Evolutionary conservation across 345 rosid species (phyloP).

Genomic region (Nasturtium officinale): DNA sequence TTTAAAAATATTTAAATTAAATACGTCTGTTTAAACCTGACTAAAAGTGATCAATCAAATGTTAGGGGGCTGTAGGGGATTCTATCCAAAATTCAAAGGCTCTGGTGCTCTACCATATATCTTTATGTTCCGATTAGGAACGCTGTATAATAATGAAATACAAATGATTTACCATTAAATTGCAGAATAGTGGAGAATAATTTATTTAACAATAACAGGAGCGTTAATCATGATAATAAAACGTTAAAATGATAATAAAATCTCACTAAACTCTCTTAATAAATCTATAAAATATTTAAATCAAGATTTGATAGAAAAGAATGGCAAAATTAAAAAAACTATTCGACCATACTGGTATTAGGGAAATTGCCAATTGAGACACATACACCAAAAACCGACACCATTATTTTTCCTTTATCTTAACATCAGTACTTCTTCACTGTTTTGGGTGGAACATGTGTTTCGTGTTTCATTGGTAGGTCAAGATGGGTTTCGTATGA

Average conservation of each 20-base stretch:
- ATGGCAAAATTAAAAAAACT: background rate
- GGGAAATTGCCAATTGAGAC: background rate
- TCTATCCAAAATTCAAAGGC: background rate
- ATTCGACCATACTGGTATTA: background rate
- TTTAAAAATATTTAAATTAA: background rate
- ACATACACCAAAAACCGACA: background rate
- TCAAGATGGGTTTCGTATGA: constrained; percentile 38
- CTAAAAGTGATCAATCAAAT: constrained; percentile 1
- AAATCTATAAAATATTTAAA: no score
- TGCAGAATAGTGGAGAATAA: background rate
- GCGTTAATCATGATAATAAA: background rate
- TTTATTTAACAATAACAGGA: background rate
- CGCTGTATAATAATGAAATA: background rate
- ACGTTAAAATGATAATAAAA: background rate
- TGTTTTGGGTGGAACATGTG: constrained; percentile 35
- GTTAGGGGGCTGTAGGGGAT: background rate
- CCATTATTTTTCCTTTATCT: no score
- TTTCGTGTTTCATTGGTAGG: constrained; percentile 20
- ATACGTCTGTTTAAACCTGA: background rate
- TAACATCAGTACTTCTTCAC: constrained; percentile 7
- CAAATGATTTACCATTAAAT: background rate
- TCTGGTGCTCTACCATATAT: background rate
- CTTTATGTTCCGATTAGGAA: background rate
- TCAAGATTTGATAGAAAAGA: background rate
- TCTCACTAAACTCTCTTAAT: background rate